Evolutionary conservation across 2,329 filamentous ascomycete genomes (phyloP), one percentile per base, ranked within the genome.

Genomic region (Sporothrix schenckii): DNA sequence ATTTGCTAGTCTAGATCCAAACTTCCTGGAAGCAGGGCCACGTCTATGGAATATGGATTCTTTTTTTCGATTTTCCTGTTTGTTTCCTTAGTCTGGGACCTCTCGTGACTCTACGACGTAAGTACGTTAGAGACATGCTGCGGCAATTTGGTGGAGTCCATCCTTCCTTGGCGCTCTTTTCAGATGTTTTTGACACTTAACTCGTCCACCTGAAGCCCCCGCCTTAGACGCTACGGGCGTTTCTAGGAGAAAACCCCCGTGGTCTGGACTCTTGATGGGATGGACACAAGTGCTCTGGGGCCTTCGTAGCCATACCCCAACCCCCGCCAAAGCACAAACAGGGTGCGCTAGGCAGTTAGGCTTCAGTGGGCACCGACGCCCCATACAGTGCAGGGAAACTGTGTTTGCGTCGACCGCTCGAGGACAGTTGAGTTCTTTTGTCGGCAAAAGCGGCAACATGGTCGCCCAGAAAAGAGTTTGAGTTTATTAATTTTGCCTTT

Each of bases 161-260:
- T 19, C 4, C 44, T 19, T 5, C 11, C 1, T 47, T 1, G 11
- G 7, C 10, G 41, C 16, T 14, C 41, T 14, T 14, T 47, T 16
- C 13, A 11, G 41, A 54, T 54, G 27, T 30, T 30, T 2, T 54
- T 19, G 53, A 30, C 24, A 56, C 53, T 56, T 56, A 30, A 34
- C 24, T 34, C 14, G 19, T 27, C 56, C 30, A 60, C 56, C 27
- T 2, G 24, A 44, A 14, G 19, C 7, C 56, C 56, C 24, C 21
- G 41, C 39, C 58, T 21, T 11, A 63, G 58, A 39, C n/a, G 60
- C 60, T 63, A 63, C 41, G 60, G 60, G 60, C 60, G 41, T 49
- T 49, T 63, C 49, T 30, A 21, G 41, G 9, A 6, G 21, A 49
- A 63, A 63, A 63, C 21, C 14, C 30, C 41, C 24, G 60, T 63